phyloP scores from a whole-genome alignment of 768 basidiomycete species.

The Naganishia onofrii region DNA sequence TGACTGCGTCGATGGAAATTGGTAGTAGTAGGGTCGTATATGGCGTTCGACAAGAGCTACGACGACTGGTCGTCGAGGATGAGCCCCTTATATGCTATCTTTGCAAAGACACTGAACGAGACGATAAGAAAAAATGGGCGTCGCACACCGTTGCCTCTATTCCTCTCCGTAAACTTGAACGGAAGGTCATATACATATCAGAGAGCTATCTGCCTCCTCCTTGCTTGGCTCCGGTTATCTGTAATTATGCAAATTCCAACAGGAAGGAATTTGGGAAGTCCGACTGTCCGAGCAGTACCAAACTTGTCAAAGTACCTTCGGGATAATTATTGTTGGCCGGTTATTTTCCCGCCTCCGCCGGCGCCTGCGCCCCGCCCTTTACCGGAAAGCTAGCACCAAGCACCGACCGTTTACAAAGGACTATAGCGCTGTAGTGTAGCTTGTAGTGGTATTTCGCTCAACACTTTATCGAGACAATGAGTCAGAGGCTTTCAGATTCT shows the following conservation, averaged over 20 bases:
- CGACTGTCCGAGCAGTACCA: not conserved
- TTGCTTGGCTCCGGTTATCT: conserved; percentile 3
- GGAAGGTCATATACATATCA: not conserved
- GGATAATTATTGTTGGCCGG: no score
- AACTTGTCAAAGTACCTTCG: not conserved
- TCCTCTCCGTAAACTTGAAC: not conserved
- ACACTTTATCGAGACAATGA: no score
- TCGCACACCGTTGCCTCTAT: not conserved
- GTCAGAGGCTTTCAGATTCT: no score
- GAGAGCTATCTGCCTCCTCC: not conserved
- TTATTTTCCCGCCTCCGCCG: no score
- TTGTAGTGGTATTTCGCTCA: no score
- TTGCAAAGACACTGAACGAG: not conserved
- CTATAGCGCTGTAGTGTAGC: no score
- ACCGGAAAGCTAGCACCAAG: no score
- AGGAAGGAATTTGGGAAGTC: not conserved
- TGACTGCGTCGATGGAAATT: not conserved
- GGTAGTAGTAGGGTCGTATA: not conserved
- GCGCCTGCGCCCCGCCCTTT: no score
- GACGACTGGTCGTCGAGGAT: no score
- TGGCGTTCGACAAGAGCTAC: not conserved
- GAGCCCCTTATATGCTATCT: not conserved
- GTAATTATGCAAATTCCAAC: conserved; percentile 1
- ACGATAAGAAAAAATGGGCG: not conserved
- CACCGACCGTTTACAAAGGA: no score